phyloP scores from a whole-genome alignment of 495 filamentous ascomycete species.

The Penicillium cataractarum region DNA sequence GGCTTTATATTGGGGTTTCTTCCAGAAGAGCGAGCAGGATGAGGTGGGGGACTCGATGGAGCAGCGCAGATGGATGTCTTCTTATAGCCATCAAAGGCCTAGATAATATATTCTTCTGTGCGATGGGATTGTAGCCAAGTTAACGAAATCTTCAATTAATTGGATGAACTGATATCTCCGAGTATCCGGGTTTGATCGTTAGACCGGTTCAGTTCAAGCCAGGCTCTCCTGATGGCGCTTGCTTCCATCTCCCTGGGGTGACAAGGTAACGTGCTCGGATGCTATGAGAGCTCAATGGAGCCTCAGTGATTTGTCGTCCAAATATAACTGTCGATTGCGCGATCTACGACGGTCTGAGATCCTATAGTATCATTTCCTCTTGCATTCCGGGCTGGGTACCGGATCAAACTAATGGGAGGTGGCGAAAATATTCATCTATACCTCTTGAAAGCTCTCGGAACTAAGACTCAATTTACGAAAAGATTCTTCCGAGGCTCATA shows the following conservation, averaged over 20 bases:
- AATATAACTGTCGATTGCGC: background rate
- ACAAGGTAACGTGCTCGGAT: slow-evolving; percentile 4
- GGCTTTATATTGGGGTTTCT: background rate
- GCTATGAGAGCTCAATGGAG: background rate
- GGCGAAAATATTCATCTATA: too few species aligned
- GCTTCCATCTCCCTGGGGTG: background rate
- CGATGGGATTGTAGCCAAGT: background rate
- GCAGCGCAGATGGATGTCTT: background rate
- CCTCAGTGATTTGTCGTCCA: background rate
- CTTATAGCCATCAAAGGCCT: background rate
- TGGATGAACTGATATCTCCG: background rate
- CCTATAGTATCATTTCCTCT: slow-evolving; percentile 2
- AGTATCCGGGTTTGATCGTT: background rate
- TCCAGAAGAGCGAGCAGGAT: background rate
- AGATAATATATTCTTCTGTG: background rate
- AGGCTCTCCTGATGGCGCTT: background rate
- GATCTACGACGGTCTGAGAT: background rate
- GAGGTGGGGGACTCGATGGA: background rate
- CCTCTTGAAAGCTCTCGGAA: too few species aligned
- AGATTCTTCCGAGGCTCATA: background rate
- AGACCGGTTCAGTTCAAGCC: background rate
- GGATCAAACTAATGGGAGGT: background rate
- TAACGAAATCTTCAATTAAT: background rate
- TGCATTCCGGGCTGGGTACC: background rate
- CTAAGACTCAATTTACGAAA: background rate